Conservation (phyloP, 2,329 filamentous ascomycete species). For the Cryphonectria naterciae region DNA sequence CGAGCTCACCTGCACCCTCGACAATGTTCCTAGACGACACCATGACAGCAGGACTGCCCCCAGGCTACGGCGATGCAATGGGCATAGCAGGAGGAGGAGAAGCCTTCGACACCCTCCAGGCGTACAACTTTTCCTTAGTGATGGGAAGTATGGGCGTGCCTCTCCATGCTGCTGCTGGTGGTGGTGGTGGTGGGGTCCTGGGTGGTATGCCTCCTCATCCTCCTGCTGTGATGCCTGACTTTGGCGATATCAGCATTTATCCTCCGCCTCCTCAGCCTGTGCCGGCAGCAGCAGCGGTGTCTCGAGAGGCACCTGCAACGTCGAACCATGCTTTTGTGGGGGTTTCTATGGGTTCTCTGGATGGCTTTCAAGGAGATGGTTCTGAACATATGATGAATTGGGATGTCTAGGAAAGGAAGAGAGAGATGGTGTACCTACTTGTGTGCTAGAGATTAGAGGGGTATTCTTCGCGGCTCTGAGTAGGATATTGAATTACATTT, state of each 20-base stretch:
- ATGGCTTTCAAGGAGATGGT: background rate
- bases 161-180: background rate
- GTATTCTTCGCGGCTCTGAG: too few relatives aligned
- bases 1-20: background rate
- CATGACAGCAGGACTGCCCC: background rate
- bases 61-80: background rate
- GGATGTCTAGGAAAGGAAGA: background rate
- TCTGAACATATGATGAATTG: conserved; percentile 1
- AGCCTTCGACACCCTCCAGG: background rate
- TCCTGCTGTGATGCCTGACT: background rate
- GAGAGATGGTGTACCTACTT: too few relatives aligned
- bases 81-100: background rate
- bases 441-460: too few relatives aligned
- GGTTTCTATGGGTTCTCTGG: background rate
- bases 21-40: background rate
- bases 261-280: background rate
- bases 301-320: background rate
- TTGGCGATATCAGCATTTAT: background rate
- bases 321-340: background rate
- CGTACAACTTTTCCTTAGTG: background rate
- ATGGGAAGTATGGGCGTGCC: background rate
- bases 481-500: too few relatives aligned
- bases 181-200: background rate
- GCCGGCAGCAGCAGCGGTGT: background rate
- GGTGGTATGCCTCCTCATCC: background rate